Evolutionary conservation across 2,329 filamentous ascomycete genomes (phyloP).

Genomic region (Neopestalotiopsis sp.): DNA sequence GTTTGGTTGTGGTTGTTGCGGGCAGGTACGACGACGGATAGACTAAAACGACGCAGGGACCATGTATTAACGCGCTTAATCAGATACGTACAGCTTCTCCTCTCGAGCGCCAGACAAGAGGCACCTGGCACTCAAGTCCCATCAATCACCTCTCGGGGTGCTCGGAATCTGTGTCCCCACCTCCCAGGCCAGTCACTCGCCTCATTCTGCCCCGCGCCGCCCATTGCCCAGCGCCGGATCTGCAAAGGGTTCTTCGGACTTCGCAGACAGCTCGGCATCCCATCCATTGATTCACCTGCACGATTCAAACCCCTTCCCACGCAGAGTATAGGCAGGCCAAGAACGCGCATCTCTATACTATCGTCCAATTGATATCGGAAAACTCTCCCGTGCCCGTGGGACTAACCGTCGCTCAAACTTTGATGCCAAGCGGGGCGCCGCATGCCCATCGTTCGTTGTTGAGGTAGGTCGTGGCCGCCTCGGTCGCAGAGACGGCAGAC

Average conservation of each 20-base stretch:
- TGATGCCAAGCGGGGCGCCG: constrained; percentile 17
- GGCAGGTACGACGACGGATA: too few relatives aligned
- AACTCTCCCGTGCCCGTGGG: background rate
- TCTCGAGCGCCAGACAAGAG: too few relatives aligned
- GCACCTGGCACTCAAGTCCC: background rate
- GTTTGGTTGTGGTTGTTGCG: too few relatives aligned
- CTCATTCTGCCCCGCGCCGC: constrained; percentile 14
- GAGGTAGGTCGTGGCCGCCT: background rate
- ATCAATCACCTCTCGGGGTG: constrained; percentile 5
- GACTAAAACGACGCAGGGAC: background rate
- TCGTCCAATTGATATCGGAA: constrained; percentile 7
- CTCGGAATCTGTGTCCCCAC: constrained; percentile 11
- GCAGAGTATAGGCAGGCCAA: constrained; percentile 6
- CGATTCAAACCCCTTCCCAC: background rate
- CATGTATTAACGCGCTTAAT: background rate
- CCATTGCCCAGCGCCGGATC: background rate
- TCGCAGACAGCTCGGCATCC: constrained; percentile 17
- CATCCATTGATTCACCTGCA: background rate
- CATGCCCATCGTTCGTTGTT: background rate
- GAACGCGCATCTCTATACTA: background rate
- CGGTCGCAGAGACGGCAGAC: background rate
- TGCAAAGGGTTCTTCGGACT: constrained; percentile 15
- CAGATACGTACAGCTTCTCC: background rate
- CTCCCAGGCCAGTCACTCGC: constrained; percentile 6
- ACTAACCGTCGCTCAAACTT: background rate